Conservation (phyloP, 805 yeast species). For the Clavispora asparagi region DNA sequence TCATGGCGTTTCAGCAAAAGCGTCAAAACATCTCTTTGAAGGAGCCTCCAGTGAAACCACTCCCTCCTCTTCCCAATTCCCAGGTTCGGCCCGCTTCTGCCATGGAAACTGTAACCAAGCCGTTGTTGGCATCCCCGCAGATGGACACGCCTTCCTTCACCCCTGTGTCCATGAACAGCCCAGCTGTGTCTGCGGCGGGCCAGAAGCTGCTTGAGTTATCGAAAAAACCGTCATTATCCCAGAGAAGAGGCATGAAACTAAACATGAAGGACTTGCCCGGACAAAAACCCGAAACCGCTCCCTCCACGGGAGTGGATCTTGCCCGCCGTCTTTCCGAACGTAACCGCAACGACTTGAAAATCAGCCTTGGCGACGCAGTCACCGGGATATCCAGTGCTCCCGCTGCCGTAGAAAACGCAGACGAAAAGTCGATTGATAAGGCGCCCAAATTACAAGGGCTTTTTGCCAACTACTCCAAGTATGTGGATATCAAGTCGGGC, state of each 20-base stretch:
- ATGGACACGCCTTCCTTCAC: not conserved
- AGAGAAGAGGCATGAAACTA: constrained; percentile 51
- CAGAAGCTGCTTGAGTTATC: constrained; percentile 12
- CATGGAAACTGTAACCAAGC: not conserved
- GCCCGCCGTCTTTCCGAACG: constrained; percentile 34
- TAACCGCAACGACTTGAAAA: constrained; percentile 36
- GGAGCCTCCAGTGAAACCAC: constrained; percentile 8
- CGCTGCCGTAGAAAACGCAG: constrained; percentile 16
- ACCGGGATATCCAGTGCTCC: constrained; percentile 14
- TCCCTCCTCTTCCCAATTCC: constrained; percentile 14
- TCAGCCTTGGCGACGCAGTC: constrained; percentile 21
- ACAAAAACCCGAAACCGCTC: not conserved
- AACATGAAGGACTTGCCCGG: constrained; percentile 28
- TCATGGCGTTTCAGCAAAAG: constrained; percentile 82
- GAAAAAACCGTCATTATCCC: constrained; percentile 44
- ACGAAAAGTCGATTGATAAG: constrained; percentile 9
- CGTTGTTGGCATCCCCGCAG: constrained; percentile 9
- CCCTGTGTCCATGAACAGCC: not conserved
- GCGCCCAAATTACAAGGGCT: constrained; percentile 43
- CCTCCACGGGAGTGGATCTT: constrained; percentile 27
- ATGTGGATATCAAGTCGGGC: constrained; percentile 89
- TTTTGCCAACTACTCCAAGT: constrained; percentile 81
- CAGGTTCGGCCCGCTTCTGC: constrained; percentile 3
- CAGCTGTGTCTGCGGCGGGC: not conserved
- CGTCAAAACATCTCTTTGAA: constrained; percentile 29